phyloP scores from a whole-genome alignment of 306 rosid genomes.

The Hylodesmum podocarpum region DNA sequence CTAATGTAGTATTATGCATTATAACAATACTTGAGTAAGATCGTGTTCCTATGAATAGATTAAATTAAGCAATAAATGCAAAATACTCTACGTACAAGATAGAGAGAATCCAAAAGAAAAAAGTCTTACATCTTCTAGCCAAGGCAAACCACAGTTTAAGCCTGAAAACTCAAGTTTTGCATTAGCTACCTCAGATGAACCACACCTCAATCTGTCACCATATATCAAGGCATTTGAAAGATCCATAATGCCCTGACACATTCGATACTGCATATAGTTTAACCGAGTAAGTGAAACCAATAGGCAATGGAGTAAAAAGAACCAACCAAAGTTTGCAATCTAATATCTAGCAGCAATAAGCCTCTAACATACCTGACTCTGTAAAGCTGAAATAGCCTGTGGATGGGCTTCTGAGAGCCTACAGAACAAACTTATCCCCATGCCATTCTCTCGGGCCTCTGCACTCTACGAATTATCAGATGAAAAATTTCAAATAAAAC shows the following conservation, averaged over 20 bases:
- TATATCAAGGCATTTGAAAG: constrained; percentile 92
- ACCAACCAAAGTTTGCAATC: constrained; percentile 4
- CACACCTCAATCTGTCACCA: constrained; percentile 88
- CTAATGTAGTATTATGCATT: not conserved
- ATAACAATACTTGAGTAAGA: not conserved
- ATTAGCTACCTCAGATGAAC: constrained; percentile 74
- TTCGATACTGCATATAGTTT: constrained; percentile 72
- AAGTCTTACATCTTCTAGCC: constrained; percentile 70
- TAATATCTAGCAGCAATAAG: constrained; percentile 12
- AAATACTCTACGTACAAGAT: not conserved
- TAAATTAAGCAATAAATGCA: not conserved
- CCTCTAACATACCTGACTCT: constrained; percentile 83
- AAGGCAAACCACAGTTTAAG: constrained; percentile 50
- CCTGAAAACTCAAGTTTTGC: constrained; percentile 61
- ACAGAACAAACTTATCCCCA: constrained; percentile 89
- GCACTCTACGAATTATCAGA: constrained; percentile 54
- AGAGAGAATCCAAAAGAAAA: constrained; percentile 20
- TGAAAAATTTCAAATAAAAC: not conserved
- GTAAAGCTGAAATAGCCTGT: constrained; percentile 81
- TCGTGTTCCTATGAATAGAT: not conserved
- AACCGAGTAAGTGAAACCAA: constrained; percentile 29
- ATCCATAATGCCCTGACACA: constrained; percentile 91
- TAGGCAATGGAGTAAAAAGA: constrained; percentile 20
- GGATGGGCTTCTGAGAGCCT: constrained; percentile 97
- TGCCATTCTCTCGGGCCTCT: constrained; percentile 94